These are phyloP conservation scores for Trichopus zeylanicus DNA, from an alignment of 116 monocot species.

Conservation along the genomic window DNA sequence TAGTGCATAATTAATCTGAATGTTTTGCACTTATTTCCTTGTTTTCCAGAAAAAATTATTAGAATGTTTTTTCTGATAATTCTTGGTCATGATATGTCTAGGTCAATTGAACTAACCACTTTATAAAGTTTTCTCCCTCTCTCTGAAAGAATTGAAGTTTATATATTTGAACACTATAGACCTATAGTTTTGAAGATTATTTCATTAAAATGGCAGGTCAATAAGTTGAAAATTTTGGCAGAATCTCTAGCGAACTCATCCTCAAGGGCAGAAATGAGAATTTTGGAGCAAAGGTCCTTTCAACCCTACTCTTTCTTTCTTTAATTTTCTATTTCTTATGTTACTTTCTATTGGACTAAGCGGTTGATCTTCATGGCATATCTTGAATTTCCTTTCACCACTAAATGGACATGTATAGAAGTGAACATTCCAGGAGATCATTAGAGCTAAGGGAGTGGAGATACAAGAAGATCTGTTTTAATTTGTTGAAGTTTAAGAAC, in stretches of 20 bases:
- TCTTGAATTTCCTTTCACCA: neutral
- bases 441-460: neutral
- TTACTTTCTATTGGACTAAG: neutral
- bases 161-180: neutral
- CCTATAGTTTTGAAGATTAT: neutral
- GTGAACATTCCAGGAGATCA: neutral
- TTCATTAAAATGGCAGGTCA: conserved; percentile 37
- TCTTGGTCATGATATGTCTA: too few relatives aligned
- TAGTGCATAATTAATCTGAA: too few relatives aligned
- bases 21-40: too few relatives aligned
- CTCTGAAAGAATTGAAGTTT: too few relatives aligned
- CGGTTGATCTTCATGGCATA: too few relatives aligned
- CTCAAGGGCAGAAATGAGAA: conserved; percentile 77
- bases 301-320: neutral
- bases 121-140: too few relatives aligned
- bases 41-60: too few relatives aligned
- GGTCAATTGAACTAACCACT: too few relatives aligned
- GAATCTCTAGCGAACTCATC: conserved; percentile 85
- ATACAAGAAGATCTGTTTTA: neutral
- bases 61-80: too few relatives aligned
- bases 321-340: neutral
- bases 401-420: neutral
- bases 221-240: conserved; percentile 74
- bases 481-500: too few relatives aligned
- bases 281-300: conserved; percentile 69